A percentile compares a stretch with the other conserved stretches of the same genome.
Evolutionary conservation across 306 rosid genomes (phyloP).

Genomic region (Pterocarpus macrocarpus): DNA sequence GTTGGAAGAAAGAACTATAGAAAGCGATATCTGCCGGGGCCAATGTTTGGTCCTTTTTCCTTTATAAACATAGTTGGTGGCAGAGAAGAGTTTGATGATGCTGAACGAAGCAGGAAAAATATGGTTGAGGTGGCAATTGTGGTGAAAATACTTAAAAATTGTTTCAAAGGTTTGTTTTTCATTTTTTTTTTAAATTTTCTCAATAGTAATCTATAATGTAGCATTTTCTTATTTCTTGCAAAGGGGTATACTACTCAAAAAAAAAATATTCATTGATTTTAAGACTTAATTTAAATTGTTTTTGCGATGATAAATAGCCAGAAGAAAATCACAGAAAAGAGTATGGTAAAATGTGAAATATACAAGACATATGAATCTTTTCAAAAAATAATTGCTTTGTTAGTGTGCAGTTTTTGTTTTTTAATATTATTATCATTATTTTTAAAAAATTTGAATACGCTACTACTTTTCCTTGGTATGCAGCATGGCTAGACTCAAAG

Average conservation of each 20-base stretch:
- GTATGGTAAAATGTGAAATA: not conserved
- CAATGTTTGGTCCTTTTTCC: constrained; percentile 82
- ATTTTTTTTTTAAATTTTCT: not conserved
- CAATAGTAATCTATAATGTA: not conserved
- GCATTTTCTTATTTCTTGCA: not conserved
- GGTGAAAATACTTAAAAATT: constrained; percentile 58
- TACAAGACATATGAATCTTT: not conserved
- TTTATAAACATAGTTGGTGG: constrained; percentile 76
- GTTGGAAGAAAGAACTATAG: constrained; percentile 56
- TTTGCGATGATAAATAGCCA: not conserved
- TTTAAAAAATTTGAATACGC: not conserved
- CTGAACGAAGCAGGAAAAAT: constrained; percentile 72
- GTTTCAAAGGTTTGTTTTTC: constrained; percentile 61
- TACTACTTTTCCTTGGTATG: not conserved
- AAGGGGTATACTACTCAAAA: not conserved
- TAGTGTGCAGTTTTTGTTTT: not conserved
- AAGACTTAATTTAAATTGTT: constrained; percentile 4
- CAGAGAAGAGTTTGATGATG: constrained; percentile 76
- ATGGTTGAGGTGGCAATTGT: constrained; percentile 76
- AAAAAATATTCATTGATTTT: not conserved
- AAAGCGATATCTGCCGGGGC: constrained; percentile 62
- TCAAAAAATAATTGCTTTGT: not conserved
- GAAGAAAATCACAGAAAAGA: not conserved
- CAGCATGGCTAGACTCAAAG: constrained; percentile 64
- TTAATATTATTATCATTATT: not conserved